Percentiles rank a stretch among this genome's conserved stretches.
These are phyloP conservation scores for Diaporthe destruens DNA, from an alignment of 2,329 filamentous ascomycete genomes.

Conservation along the genomic window DNA sequence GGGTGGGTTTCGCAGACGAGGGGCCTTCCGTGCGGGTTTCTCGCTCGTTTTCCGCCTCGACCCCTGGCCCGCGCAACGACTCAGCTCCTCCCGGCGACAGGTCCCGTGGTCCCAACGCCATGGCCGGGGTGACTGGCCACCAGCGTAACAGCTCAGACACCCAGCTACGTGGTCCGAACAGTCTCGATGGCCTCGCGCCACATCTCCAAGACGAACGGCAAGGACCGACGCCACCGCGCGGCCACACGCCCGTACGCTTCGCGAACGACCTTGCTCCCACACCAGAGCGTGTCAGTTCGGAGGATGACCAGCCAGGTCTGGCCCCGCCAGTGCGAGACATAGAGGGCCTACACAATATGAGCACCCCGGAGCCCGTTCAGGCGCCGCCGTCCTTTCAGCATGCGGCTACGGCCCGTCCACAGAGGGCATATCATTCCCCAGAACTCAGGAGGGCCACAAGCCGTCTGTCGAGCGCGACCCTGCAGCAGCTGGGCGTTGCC, in stretches of 20 bases:
- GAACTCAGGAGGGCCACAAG: slow-evolving; percentile 86
- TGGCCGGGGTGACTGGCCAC: slow-evolving; percentile 54
- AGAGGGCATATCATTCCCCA: slow-evolving; percentile 78
- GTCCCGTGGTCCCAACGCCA: slow-evolving; percentile 52
- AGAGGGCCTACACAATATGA: slow-evolving; percentile 66
- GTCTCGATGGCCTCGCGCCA: slow-evolving; percentile 43
- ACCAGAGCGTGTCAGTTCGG: slow-evolving; percentile 68
- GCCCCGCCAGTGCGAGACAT: slow-evolving; percentile 63
- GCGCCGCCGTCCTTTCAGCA: slow-evolving; percentile 78
- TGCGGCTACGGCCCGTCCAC: slow-evolving; percentile 77
- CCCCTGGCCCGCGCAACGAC: slow-evolving; percentile 58
- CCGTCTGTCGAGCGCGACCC: slow-evolving; percentile 84
- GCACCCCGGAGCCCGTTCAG: slow-evolving; percentile 81
- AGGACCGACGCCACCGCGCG: slow-evolving; percentile 44
- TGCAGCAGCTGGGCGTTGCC: slow-evolving; percentile 83
- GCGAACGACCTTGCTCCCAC: slow-evolving; percentile 60
- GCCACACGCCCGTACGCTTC: slow-evolving; percentile 54
- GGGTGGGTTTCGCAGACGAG: slow-evolving; percentile 71
- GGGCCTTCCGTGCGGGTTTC: slow-evolving; percentile 63
- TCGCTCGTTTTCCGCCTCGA: slow-evolving; percentile 62
- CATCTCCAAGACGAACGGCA: slow-evolving; percentile 38
- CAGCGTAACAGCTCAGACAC: slow-evolving; percentile 63
- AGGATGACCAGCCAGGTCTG: slow-evolving; percentile 62
- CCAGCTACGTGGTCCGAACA: slow-evolving; percentile 49
- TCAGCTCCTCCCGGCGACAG: slow-evolving; percentile 62